These are phyloP conservation scores for Coffea canephora DNA, from an alignment of 257 asterid species.

Conservation along the genomic window DNA sequence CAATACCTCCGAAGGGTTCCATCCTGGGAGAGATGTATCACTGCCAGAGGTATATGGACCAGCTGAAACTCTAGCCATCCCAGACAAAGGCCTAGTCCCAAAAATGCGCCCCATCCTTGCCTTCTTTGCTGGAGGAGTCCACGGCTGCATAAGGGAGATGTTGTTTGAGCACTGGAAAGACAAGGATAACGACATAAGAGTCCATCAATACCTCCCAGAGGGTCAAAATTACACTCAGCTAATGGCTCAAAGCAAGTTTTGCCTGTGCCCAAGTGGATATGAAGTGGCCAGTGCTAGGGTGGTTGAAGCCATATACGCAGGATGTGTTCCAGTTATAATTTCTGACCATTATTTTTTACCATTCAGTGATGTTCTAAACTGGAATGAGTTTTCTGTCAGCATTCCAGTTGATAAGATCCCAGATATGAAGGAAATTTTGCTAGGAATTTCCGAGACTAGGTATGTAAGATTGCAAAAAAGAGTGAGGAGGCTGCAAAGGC, in stretches of 20 bases:
- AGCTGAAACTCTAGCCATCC: constrained; percentile 9
- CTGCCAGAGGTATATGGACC: constrained; percentile 20
- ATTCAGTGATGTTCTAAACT: constrained; percentile 57
- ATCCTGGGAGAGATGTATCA: constrained; percentile 24
- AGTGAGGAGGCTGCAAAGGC: too few species aligned
- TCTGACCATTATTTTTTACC: constrained; percentile 50
- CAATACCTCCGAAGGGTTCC: constrained; percentile 28
- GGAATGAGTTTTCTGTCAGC: constrained; percentile 51
- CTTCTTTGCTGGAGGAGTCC: too few species aligned
- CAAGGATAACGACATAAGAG: too few species aligned
- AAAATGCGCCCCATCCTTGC: too few species aligned
- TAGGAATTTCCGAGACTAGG: too few species aligned
- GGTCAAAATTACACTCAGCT: too few species aligned
- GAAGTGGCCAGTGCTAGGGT: constrained; percentile 72
- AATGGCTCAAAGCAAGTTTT: too few species aligned
- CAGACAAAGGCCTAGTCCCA: too few species aligned
- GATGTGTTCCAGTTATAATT: constrained; percentile 60
- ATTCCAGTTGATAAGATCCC: constrained; percentile 39
- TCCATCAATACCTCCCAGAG: too few species aligned
- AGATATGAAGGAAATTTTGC: constrained; percentile 38
- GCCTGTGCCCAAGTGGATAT: constrained; percentile 61
- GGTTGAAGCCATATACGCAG: constrained; percentile 57
- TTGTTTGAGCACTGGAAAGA: too few species aligned
- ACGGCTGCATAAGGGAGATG: too few species aligned
- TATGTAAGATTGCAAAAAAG: too few species aligned